Percentiles rank a stretch among this genome's conserved stretches.
Conservation (phyloP, 2,329 filamentous ascomycete species). For the Penicillium sclerotigenum region DNA sequence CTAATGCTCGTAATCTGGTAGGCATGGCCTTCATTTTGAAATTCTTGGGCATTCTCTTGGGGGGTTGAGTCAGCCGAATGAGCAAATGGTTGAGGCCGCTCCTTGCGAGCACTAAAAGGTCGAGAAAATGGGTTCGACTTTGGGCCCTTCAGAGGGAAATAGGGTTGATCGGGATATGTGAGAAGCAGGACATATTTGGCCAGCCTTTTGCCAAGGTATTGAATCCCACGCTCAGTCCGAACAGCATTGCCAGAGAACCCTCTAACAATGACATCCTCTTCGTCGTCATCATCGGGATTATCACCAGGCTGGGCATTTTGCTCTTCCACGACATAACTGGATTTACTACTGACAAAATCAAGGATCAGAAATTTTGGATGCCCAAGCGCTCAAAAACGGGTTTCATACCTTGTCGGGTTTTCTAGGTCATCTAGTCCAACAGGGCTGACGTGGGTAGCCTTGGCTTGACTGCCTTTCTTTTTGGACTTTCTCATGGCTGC, state of each 20-base stretch:
- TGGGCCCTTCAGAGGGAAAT: slow-evolving; percentile 62
- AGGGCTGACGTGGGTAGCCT: not conserved
- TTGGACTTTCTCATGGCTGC: slow-evolving; percentile 69
- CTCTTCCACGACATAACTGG: not conserved
- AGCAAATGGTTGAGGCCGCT: slow-evolving; percentile 33
- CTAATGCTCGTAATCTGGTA: slow-evolving; percentile 94
- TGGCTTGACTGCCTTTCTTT: slow-evolving; percentile 59
- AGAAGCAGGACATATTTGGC: slow-evolving; percentile 86
- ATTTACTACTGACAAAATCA: not conserved
- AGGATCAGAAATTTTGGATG: not conserved
- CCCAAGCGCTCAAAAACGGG: not conserved
- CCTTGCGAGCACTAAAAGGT: slow-evolving; percentile 45
- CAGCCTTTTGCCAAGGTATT: slow-evolving; percentile 91
- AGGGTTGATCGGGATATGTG: slow-evolving; percentile 93
- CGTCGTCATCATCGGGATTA: slow-evolving; percentile 46
- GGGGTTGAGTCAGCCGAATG: slow-evolving; percentile 38
- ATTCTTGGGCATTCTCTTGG: slow-evolving; percentile 43
- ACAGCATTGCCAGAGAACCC: slow-evolving; percentile 88
- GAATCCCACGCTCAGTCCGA: slow-evolving; percentile 89
- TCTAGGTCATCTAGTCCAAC: not conserved
- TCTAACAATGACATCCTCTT: slow-evolving; percentile 78
- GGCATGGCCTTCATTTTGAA: slow-evolving; percentile 43
- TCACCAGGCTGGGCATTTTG: not conserved
- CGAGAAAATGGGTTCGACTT: slow-evolving; percentile 49
- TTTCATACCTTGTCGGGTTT: not conserved